Evolutionary conservation across 805 yeast genomes (phyloP).

Genomic region (Lachancea quebecensis): DNA sequence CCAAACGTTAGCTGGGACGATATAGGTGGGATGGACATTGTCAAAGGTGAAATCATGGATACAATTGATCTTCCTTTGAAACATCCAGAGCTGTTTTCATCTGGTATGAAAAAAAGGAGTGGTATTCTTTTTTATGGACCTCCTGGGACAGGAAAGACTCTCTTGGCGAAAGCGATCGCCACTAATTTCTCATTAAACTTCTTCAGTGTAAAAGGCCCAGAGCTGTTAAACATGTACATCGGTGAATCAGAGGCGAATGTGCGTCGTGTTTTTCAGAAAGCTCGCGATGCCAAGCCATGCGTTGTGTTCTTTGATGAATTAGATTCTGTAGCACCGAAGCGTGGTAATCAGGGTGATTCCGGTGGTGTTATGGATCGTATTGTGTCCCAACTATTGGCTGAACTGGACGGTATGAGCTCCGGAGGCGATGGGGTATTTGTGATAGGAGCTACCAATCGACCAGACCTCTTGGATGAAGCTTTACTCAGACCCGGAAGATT

Average conservation of each 20-base stretch:
- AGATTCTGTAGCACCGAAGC: constrained; percentile 96
- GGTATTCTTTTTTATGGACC: constrained; percentile 97
- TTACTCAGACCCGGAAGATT: constrained; percentile 89
- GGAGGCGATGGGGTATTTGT: constrained; percentile 88
- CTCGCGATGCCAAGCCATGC: constrained; percentile 95
- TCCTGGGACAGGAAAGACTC: constrained; percentile 96
- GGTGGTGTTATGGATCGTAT: constrained; percentile 99
- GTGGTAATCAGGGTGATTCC: constrained; percentile 98
- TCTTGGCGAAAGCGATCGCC: constrained; percentile 95
- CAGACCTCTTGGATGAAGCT: constrained; percentile 92
- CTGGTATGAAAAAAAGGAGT: constrained; percentile 87
- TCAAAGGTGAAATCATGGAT: constrained; percentile 87
- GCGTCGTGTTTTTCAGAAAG: constrained; percentile 85
- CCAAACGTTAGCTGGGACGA: constrained; percentile 97
- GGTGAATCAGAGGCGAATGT: constrained; percentile 99
- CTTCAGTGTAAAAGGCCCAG: constrained; percentile 97
- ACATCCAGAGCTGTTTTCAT: constrained; percentile 81
- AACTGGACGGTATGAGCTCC: constrained; percentile 88
- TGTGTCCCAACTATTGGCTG: constrained; percentile 91
- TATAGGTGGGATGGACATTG: constrained; percentile 88
- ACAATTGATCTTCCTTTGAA: constrained; percentile 94
- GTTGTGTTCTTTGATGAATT: constrained; percentile 95
- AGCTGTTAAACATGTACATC: constrained; percentile 91
- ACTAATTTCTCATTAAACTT: constrained; percentile 90
- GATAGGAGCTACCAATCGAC: constrained; percentile 98